A percentile compares a stretch with the other conserved stretches of the same genome.
phyloP scores from a whole-genome alignment of 805 yeast species.

The Sugiyamaella smithiae region DNA sequence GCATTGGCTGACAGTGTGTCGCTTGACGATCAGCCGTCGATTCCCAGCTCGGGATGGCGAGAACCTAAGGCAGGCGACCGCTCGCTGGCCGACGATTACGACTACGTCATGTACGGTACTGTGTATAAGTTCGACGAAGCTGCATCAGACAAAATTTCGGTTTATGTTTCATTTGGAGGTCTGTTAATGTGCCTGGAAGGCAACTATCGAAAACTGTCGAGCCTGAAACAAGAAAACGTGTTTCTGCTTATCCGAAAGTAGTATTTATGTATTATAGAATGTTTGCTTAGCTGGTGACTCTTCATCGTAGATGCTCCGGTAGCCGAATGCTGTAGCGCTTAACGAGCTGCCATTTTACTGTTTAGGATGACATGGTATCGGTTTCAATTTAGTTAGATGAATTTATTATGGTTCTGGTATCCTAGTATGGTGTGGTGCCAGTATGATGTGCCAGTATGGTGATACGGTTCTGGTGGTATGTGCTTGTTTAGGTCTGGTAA shows the following conservation, averaged over 20 bases:
- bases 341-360: too few species aligned
- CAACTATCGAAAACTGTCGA: slow-evolving; percentile 81
- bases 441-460: too few species aligned
- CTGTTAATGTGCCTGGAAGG: slow-evolving; percentile 92
- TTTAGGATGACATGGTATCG: too few species aligned
- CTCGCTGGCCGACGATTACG: slow-evolving; percentile 92
- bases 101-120: slow-evolving; percentile 97
- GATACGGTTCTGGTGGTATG: too few species aligned
- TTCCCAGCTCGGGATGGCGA: slow-evolving; percentile 65
- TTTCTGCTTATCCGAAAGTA: slow-evolving; percentile 72
- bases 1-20: slow-evolving; percentile 77
- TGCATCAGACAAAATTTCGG: slow-evolving; percentile 60
- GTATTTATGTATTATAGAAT: neutral
- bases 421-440: too few species aligned
- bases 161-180: slow-evolving; percentile 95
- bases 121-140: slow-evolving; percentile 95
- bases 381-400: too few species aligned
- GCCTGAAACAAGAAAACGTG: slow-evolving; percentile 90
- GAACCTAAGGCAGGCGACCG: slow-evolving; percentile 81
- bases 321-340: too few species aligned
- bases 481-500: too few species aligned
- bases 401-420: too few species aligned
- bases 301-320: too few species aligned
- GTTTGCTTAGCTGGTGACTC: too few species aligned
- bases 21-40: slow-evolving; percentile 46